Evolutionary conservation across 345 rosid species (phyloP).

Genomic region (Aurinia saxatilis): DNA sequence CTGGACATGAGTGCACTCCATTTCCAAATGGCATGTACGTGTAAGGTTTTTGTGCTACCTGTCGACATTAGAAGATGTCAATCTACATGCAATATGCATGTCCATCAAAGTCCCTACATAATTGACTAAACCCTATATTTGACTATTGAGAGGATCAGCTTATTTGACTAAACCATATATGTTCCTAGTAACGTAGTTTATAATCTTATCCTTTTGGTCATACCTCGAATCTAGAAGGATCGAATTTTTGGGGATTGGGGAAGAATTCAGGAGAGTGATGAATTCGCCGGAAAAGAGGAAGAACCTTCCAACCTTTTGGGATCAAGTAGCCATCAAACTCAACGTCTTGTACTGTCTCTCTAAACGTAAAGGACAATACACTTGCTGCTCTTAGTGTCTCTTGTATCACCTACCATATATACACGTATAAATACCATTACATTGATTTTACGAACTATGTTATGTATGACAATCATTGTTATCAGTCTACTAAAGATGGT

Average conservation of each 20-base stretch:
- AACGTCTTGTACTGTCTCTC: conserved; percentile 88
- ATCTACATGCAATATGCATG: conserved; percentile 23
- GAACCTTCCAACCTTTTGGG: conserved; percentile 96
- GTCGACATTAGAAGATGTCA: conserved; percentile 37
- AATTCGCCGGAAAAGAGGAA: conserved; percentile 84
- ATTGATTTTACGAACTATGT: not conserved
- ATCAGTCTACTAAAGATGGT: too few relatives aligned
- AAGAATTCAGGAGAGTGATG: conserved; percentile 70
- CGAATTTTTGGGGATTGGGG: conserved; percentile 73
- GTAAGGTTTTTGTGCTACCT: conserved; percentile 76
- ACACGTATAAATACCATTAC: not conserved
- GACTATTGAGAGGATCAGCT: not conserved
- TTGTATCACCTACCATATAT: conserved; percentile 67
- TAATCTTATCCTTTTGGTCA: too few relatives aligned
- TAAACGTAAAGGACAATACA: conserved; percentile 79
- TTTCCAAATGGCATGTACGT: conserved; percentile 91
- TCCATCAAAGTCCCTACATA: conserved; percentile 9
- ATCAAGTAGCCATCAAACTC: conserved; percentile 72
- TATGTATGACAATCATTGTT: not conserved
- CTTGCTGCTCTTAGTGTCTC: conserved; percentile 90
- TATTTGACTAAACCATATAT: not conserved
- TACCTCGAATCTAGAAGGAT: conserved; percentile 91
- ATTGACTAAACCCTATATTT: conserved; percentile 11
- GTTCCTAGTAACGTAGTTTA: not conserved
- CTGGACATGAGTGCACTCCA: conserved; percentile 97